Base-by-base conservation (phyloP, 495 filamentous ascomycete species). In the Ascobolus immersus region DNA sequence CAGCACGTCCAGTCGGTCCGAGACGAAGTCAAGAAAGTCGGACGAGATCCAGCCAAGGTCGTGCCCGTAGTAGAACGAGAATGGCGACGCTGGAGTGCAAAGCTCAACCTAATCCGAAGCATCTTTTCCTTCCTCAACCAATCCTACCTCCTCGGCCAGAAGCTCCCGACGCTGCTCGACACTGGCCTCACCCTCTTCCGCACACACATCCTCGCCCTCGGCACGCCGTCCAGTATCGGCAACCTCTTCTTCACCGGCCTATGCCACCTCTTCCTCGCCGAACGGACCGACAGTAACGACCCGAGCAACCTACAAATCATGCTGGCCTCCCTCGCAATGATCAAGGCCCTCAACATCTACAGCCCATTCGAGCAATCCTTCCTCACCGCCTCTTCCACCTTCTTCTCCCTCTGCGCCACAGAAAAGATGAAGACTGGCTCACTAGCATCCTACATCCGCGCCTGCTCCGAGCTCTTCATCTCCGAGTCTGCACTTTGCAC, bases 61-160 rank as follows among this genome's bases (percentile, higher is more conserved):
- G n/a, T n/a, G n/a, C n/a, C n/a, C n/a, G n/a, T n/a, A 18, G 68
- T 84, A 17, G 55, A 77, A 30, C 58, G 58, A 19, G 59, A 67
- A 26, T 96, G 84, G 86, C 58, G 57, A 21, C 58, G 59, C 34
- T 96, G 86, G 86, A 71, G 68, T 40, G 52, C 59, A 36, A 77
- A 80, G 53, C 51, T 86, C 53, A 62, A 65, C 24, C 71, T 65
- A 13, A 60, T 96, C 33, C 64, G 78, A 35, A 79, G 69, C 38
- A 72, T 92, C 20, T 94, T 91, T 56, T 82, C 75, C 46, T 93
- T 81, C 41, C 60, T 96, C 35, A 84, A 96, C 45, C 69, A 86
- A 37, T 77, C 79, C 4, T 92, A 77, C 48, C 64, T 96, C 14
- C 56, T 92, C 1, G 65, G 64, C 69, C 41, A 55, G 66, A 49